Evolutionary conservation across 495 filamentous ascomycete species (phyloP), one percentile per base, ranked within the genome.

Genomic region (Symbiotaphrina buchneri): DNA sequence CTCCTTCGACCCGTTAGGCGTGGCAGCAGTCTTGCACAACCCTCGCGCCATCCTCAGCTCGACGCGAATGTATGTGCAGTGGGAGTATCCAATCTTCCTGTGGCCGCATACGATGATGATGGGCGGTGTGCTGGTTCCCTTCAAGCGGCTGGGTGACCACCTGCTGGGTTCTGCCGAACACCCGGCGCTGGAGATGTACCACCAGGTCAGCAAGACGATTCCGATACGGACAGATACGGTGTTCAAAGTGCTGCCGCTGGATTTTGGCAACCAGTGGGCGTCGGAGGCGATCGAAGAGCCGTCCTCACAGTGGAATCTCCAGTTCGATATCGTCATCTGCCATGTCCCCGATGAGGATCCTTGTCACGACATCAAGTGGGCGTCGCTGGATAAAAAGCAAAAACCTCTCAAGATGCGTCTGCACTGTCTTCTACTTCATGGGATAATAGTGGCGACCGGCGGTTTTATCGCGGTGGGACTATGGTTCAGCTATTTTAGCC

Each of bases 61-160:
- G 6, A 45, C 47, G n/a, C 32, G 39, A 11, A 34, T 49, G 0
- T 49, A 49, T n/a, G 41, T 41, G 3, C 45, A 49, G 31, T 46
- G 34, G 18, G 47, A 49, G 34, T 32, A 32, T 10, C 37, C 34
- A 3, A 28, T 39, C 20, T 49, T 48, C 28, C 43, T 32, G 28
- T 49, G 47, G 47, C 47, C 47, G 19, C 47, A 49, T 30, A 41
- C 36, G 17, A 48, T 36, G n/a, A 48, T 48, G 47, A 39, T 49
- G 15, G 47, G 47, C 14, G 45, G 39, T 10, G 47, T 43, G 4
- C 30, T 49, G 3, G 38, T 43, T 2, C 40, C 47, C 2, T 39
- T 49, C 24, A 42, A 46, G 28, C 41, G 45, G 45, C 39, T 49
- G 3, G 43, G 47, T 8, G 47, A 49, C 15, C 41, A 45, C 18